Conservation (phyloP, 495 filamentous ascomycete species). For the Peziza echinospora region DNA sequence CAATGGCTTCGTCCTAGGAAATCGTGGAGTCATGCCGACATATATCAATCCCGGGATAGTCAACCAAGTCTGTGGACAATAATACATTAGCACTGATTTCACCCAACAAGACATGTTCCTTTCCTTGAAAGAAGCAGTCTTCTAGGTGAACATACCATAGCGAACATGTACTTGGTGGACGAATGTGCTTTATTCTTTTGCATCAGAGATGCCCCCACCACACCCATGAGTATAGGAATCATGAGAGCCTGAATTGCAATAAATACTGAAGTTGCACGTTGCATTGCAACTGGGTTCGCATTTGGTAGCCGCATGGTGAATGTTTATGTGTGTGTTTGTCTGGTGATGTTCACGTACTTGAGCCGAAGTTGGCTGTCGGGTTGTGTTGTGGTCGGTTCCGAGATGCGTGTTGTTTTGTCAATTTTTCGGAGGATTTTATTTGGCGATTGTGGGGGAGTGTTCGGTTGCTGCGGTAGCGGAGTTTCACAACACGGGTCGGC, state of each 20-base stretch:
- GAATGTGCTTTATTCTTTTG: conserved; percentile 10
- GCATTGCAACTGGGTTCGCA: conserved; percentile 7
- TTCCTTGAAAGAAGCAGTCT: background rate
- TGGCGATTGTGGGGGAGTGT: too few species aligned
- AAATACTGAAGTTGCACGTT: conserved; percentile 10
- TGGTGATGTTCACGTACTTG: too few species aligned
- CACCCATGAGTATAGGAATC: conserved; percentile 16
- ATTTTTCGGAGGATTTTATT: too few species aligned
- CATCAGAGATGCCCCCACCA: conserved; percentile 9
- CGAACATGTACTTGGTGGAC: conserved; percentile 14
- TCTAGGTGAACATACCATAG: conserved; percentile 11
- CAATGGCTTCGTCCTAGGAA: conserved; percentile 54
- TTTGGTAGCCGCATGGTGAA: conserved; percentile 7
- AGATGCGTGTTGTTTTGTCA: too few species aligned
- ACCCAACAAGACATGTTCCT: background rate
- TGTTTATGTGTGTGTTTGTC: too few species aligned
- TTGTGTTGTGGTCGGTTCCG: too few species aligned
- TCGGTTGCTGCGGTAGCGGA: too few species aligned
- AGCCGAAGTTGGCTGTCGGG: too few species aligned
- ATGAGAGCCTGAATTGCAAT: conserved; percentile 14
- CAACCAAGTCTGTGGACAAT: conserved; percentile 50
- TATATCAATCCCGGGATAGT: conserved; percentile 66
- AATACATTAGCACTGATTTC: background rate
- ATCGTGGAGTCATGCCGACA: conserved; percentile 61
- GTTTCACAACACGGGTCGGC: too few species aligned